phyloP scores from a whole-genome alignment of 2,329 filamentous ascomycete species.

The Emmonsia crescens region DNA sequence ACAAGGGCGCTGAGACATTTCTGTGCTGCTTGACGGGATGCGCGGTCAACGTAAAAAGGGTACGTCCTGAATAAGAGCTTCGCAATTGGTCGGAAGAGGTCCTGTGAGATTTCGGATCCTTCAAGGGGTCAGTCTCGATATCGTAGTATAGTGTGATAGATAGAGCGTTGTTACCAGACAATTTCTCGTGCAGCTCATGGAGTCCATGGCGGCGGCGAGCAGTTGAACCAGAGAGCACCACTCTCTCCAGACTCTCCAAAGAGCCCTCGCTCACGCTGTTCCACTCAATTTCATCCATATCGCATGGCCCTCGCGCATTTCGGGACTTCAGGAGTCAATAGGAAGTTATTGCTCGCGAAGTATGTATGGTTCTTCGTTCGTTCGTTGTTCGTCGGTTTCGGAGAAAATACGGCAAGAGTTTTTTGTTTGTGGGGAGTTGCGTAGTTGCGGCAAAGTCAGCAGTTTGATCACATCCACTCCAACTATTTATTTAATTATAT shows the following conservation, averaged over 20 bases:
- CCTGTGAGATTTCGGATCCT: conserved; percentile 25
- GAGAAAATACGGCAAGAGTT: background rate
- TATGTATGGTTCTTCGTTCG: background rate
- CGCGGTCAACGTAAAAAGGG: conserved; percentile 72
- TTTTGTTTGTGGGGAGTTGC: background rate
- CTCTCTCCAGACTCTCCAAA: conserved; percentile 29
- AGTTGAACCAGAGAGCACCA: conserved; percentile 34
- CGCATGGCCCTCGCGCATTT: conserved; percentile 24
- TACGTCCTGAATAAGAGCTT: conserved; percentile 77
- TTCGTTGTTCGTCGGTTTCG: background rate
- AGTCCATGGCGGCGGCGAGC: conserved; percentile 31
- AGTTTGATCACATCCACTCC: background rate
- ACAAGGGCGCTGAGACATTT: conserved; percentile 63
- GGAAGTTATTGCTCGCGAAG: background rate
- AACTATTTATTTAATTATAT: no score
- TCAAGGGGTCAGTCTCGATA: background rate
- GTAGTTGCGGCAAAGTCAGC: background rate
- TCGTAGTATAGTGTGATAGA: conserved; percentile 9
- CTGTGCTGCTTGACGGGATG: conserved; percentile 73
- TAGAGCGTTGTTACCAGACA: conserved; percentile 22
- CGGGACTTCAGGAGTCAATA: conserved; percentile 9
- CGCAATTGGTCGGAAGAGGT: conserved; percentile 42
- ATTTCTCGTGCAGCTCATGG: conserved; percentile 36
- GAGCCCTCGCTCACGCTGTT: conserved; percentile 34
- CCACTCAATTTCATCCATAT: conserved; percentile 36